A percentile compares a stretch with the other conserved stretches of the same genome.
Evolutionary conservation across 257 asterid species (phyloP).

Genomic region (Penstemon newberryi): DNA sequence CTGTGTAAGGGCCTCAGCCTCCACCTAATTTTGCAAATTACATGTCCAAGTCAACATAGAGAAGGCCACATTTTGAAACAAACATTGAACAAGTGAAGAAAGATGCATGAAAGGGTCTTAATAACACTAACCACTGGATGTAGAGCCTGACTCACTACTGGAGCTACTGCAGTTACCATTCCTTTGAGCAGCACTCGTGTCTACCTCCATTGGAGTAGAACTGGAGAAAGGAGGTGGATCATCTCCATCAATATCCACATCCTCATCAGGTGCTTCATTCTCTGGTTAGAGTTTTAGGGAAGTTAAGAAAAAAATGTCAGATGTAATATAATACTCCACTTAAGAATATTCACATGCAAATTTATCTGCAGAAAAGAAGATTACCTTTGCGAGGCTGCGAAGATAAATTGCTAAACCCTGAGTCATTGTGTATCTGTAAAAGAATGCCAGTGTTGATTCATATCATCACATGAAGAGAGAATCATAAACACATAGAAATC

Average conservation of each 20-base stretch:
- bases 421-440: conserved; percentile 57
- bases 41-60: background rate
- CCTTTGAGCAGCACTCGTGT: conserved; percentile 47
- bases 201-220: conserved; percentile 58
- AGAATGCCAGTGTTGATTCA: background rate
- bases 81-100: background rate
- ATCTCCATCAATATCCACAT: conserved; percentile 73
- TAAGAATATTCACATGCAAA: background rate
- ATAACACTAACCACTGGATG: conserved; percentile 57
- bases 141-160: conserved; percentile 70
- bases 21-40: background rate
- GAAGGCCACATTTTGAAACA: no score
- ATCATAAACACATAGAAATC: conserved; percentile 4
- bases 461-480: conserved; percentile 5
- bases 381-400: conserved; percentile 60
- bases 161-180: conserved; percentile 69
- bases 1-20: background rate
- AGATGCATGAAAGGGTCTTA: conserved; percentile 19
- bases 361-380: background rate
- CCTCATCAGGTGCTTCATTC: conserved; percentile 65
- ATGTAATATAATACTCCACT: background rate
- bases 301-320: conserved; percentile 12
- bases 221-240: conserved; percentile 71
- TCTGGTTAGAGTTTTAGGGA: conserved; percentile 37
- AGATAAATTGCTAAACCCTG: conserved; percentile 54